A percentile compares a stretch with the other conserved stretches of the same genome.
phyloP scores from a whole-genome alignment of 768 basidiomycete genomes.

The Tricholoma flavovirens region DNA sequence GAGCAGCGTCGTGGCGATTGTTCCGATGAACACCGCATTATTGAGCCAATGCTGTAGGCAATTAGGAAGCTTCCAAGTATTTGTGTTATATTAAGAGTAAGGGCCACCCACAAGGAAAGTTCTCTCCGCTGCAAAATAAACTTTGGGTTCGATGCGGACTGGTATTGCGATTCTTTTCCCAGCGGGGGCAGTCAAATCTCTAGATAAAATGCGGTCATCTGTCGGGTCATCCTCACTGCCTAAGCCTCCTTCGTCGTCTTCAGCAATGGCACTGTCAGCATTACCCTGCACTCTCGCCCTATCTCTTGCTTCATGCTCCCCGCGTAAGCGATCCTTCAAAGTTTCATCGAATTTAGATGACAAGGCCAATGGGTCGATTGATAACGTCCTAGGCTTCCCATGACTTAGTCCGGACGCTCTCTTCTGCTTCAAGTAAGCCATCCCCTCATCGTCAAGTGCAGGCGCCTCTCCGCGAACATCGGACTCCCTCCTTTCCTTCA shows the following conservation, averaged over 20 bases:
- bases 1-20: slow-evolving; percentile 84
- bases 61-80: background rate
- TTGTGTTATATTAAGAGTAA: slow-evolving; percentile 1
- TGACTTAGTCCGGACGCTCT: slow-evolving; percentile 21
- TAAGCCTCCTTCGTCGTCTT: slow-evolving; percentile 27
- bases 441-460: slow-evolving; percentile 9
- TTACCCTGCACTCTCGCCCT: slow-evolving; percentile 23
- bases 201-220: slow-evolving; percentile 53
- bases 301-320: slow-evolving; percentile 26
- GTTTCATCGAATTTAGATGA: slow-evolving; percentile 82
- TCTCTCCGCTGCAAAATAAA: slow-evolving; percentile 93
- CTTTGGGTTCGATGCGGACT: slow-evolving; percentile 96
- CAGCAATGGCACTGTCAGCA: slow-evolving; percentile 30
- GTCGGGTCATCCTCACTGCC: slow-evolving; percentile 21
- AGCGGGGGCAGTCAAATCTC: slow-evolving; percentile 70
- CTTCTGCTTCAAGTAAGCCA: slow-evolving; percentile 26
- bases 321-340: slow-evolving; percentile 59
- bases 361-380: slow-evolving; percentile 84
- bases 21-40: slow-evolving; percentile 80
- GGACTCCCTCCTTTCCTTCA: slow-evolving; percentile 42
- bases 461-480: slow-evolving; percentile 21
- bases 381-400: slow-evolving; percentile 34
- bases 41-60: slow-evolving; percentile 77
- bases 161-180: slow-evolving; percentile 92
- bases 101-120: slow-evolving; percentile 78